Base-by-base conservation (phyloP, 164 flowering plant genomes). In the Aristolochia fimbriata region DNA sequence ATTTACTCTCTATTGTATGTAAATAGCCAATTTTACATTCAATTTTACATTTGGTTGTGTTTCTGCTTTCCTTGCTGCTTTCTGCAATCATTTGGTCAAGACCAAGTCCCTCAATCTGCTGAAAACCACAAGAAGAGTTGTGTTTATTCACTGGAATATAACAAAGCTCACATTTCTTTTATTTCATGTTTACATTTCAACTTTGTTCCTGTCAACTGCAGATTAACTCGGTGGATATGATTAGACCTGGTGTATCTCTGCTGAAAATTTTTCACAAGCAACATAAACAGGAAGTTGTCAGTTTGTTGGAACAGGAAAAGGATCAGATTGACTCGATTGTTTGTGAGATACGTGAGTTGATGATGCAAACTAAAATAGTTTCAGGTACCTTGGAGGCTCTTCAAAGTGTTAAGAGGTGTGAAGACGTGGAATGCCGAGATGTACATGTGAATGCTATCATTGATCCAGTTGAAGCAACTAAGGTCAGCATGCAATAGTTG, bases 351-450 rank as follows among this genome's bases (percentile, higher is more conserved):
- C 69, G 75, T 61, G 85, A 80, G 70, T 84, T 61, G 60, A 50
- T 80, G 46, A 70, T 57, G 65, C 77, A 76, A 47, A 50, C 65
- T 65, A 63, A 57, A 58, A 54, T 19, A 47, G 59, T 49, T 57
- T 58, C 62, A 30, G 64, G 64, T 19, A 67, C 48, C 27, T 48
- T 57, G 60, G 73, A 48, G 70, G 55, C 65, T 69, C 58, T 64
- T 60, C 70, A 53, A 49, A 67, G 62, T 66, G 81, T 68, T 56
- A 64, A 31, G 8, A 69, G 70, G 46, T 52, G 57, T 25, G 76
- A 67, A 16, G 84, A 81, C 47, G 58, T 64, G 63, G 94, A 82
- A 59, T 82, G 81, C 73, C 74, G 74, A 68, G 91, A 86, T 81
- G 96, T 86, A 16, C 83, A 82, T 71, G 69, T 78, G 37, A 76